phyloP scores from a whole-genome alignment of 139 green algal species.

The Chlorella sp. region DNA sequence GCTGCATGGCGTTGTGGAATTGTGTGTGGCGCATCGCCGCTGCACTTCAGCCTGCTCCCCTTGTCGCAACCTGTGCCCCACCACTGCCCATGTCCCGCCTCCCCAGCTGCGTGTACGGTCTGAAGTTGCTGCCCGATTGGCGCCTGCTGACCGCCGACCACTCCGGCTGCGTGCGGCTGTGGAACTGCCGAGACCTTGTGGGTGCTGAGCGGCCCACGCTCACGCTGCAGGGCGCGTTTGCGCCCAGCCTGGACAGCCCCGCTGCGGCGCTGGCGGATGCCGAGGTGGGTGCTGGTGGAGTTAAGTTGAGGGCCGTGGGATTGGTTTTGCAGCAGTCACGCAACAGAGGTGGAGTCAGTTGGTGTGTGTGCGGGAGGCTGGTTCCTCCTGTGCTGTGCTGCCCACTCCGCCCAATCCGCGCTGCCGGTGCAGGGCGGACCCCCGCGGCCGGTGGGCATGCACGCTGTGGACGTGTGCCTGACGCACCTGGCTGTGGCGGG shows the following conservation, averaged over 20 bases:
- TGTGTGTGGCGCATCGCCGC: background rate
- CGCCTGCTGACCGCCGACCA: conserved; percentile 16
- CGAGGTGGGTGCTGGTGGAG: background rate
- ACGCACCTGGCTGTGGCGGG: conserved; percentile 18
- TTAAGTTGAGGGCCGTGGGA: too few species aligned
- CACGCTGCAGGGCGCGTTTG: background rate
- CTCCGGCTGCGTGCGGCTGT: conserved; percentile 12
- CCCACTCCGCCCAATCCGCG: background rate
- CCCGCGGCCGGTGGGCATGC: conserved; percentile 19
- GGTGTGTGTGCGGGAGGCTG: background rate
- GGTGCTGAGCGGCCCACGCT: background rate
- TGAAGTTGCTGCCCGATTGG: background rate
- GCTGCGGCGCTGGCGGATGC: background rate
- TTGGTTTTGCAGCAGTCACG: too few species aligned
- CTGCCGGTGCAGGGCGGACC: conserved; percentile 10
- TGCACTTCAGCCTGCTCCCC: background rate
- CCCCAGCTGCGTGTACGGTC: conserved; percentile 15
- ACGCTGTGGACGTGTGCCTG: conserved; percentile 4
- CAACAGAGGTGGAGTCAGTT: background rate
- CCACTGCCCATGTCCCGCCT: background rate
- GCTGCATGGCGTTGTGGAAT: background rate
- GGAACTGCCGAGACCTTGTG: background rate
- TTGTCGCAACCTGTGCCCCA: background rate
- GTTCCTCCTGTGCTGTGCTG: background rate
- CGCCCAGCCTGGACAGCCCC: conserved; percentile 4